phyloP scores from a whole-genome alignment of 2,329 filamentous ascomycete species.

The Phyllosticta citribraziliensis region DNA sequence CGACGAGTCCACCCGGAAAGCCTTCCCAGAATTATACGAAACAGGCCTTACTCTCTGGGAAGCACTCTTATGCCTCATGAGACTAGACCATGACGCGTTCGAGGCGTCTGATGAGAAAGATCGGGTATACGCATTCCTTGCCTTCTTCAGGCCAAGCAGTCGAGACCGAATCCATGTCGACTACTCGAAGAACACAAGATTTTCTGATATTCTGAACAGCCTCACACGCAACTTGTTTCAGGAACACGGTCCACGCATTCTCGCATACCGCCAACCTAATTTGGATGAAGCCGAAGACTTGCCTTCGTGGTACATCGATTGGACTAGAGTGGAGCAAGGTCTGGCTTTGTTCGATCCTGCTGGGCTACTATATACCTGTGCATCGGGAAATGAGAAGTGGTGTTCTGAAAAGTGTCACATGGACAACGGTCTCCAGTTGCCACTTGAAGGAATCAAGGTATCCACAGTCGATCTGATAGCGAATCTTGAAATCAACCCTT shows the following conservation, averaged over 20 bases:
- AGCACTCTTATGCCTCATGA: background rate
- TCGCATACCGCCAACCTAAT: background rate
- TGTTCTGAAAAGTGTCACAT: background rate
- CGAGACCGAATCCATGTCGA: background rate
- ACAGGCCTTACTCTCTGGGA: background rate
- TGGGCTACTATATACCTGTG: too few species aligned
- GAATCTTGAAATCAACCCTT: too few species aligned
- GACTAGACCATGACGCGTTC: background rate
- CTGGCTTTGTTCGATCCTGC: background rate
- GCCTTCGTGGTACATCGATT: background rate
- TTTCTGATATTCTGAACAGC: background rate
- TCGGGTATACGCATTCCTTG: background rate
- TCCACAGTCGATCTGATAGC: too few species aligned
- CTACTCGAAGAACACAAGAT: background rate
- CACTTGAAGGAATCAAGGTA: too few species aligned
- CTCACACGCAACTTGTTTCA: background rate
- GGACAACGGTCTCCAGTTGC: too few species aligned
- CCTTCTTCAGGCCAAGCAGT: background rate
- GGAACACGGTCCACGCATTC: background rate
- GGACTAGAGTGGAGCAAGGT: background rate
- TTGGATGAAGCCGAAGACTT: background rate
- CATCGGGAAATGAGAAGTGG: background rate
- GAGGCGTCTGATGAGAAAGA: background rate
- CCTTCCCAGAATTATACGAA: background rate
- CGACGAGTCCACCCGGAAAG: background rate